Evolutionary conservation across 148 eudicot species (phyloP).

Genomic region (Hydrangea macrophylla): DNA sequence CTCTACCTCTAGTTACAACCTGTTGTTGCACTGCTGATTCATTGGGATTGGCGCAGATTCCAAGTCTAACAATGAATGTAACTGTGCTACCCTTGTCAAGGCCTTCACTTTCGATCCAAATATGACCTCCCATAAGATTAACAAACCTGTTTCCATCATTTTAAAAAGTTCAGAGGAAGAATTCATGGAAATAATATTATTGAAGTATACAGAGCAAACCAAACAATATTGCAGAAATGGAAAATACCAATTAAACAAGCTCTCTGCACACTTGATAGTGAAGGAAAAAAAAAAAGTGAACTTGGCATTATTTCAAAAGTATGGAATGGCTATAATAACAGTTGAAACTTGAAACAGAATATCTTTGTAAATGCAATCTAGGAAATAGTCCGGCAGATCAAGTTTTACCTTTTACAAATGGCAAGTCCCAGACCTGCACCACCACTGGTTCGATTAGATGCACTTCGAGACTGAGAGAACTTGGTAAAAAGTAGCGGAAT

Average conservation of each 20-base stretch:
- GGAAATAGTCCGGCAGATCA: neutral
- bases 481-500: constrained; percentile 65
- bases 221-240: neutral
- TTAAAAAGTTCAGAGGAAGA: neutral
- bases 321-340: neutral
- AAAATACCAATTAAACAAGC: no score
- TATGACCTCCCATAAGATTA: constrained; percentile 69
- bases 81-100: constrained; percentile 56
- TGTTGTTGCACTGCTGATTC: constrained; percentile 23
- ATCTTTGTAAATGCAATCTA: neutral
- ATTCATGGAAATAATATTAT: neutral
- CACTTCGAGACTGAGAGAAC: constrained; percentile 48
- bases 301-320: neutral
- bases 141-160: constrained; percentile 46
- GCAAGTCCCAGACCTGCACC: constrained; percentile 89
- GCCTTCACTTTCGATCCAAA: constrained; percentile 82
- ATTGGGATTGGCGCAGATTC: constrained; percentile 29
- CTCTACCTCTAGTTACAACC: constrained; percentile 21
- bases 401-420: constrained; percentile 74
- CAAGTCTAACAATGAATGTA: constrained; percentile 50
- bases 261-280: neutral
- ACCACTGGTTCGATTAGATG: constrained; percentile 29
- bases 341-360: neutral
- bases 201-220: neutral
- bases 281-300: neutral